A percentile compares a stretch with the other conserved stretches of the same genome.
These are phyloP conservation scores for Daldinia bambusicola DNA, from an alignment of 495 filamentous ascomycete species.

Conservation along the genomic window DNA sequence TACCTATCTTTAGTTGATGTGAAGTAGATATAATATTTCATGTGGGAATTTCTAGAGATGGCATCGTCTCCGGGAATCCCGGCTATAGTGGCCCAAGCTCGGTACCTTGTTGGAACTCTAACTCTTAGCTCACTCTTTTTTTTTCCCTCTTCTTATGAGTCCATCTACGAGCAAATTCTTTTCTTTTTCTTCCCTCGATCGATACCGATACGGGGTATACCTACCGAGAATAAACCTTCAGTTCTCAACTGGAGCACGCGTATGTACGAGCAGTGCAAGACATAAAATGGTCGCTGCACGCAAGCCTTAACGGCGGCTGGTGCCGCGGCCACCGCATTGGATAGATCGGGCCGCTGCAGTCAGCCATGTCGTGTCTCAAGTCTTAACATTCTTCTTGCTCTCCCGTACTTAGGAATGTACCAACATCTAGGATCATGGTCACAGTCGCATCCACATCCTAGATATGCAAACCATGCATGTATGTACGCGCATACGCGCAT, in stretches of 20 bases:
- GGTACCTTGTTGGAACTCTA: conserved; percentile 9
- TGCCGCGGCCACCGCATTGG: conserved; percentile 38
- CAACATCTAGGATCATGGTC: not conserved
- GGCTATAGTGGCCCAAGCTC: not conserved
- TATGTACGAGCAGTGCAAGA: conserved; percentile 33
- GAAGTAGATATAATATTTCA: not conserved
- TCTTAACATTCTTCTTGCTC: conserved; percentile 18
- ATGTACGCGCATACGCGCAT: conserved; percentile 12
- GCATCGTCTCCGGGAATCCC: conserved; percentile 4
- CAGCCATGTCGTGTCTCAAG: conserved; percentile 40
- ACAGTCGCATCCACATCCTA: conserved; percentile 24
- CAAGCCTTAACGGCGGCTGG: conserved; percentile 31
- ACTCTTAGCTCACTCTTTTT: conserved; percentile 7
- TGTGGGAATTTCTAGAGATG: conserved; percentile 4
- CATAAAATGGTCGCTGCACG: conserved; percentile 40
- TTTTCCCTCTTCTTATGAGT: not conserved
- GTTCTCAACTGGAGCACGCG: not conserved
- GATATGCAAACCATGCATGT: conserved; percentile 13
- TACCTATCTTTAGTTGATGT: not conserved
- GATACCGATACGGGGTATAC: conserved; percentile 14
- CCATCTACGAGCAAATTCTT: not conserved
- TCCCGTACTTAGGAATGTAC: conserved; percentile 1
- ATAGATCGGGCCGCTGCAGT: conserved; percentile 38
- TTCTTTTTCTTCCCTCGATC: not conserved
- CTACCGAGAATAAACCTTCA: conserved; percentile 11